Percentiles rank a stretch among this genome's conserved stretches.
Evolutionary conservation across 768 basidiomycete species (phyloP).

Genomic region (Naganishia vishniacii): DNA sequence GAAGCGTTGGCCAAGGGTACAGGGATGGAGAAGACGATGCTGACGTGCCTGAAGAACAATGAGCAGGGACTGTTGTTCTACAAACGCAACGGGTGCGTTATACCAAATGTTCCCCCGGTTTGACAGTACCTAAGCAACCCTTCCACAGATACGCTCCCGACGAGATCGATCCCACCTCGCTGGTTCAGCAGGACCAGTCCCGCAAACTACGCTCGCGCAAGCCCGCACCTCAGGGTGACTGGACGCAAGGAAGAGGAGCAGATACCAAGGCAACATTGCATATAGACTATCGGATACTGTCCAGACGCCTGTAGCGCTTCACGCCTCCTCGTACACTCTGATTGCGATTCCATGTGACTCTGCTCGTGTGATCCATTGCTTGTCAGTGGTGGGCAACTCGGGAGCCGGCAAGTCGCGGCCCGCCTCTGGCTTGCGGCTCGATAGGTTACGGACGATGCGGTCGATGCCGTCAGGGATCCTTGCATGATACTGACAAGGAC

Average conservation of each 20-base stretch:
- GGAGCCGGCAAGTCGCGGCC: neutral
- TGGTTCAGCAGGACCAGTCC: constrained; percentile 10
- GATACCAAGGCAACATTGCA: constrained; percentile 6
- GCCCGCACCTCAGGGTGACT: neutral
- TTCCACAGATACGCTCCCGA: neutral
- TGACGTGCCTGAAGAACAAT: constrained; percentile 10
- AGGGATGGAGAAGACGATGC: constrained; percentile 13
- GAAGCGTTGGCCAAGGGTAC: constrained; percentile 2
- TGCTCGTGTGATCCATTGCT: neutral
- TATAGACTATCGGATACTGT: constrained; percentile 16
- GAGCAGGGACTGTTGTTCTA: constrained; percentile 4
- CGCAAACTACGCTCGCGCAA: neutral
- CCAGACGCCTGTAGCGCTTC: neutral
- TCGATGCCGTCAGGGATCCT: neutral
- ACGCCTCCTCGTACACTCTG: constrained; percentile 8
- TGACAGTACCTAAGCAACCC: neutral
- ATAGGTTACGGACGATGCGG: neutral
- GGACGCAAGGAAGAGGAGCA: neutral
- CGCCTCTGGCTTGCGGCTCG: neutral
- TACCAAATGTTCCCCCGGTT: too few relatives aligned
- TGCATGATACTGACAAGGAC: constrained; percentile 3
- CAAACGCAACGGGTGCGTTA: constrained; percentile 2
- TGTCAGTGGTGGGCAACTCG: neutral
- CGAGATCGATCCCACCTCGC: constrained; percentile 7
- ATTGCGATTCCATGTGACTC: constrained; percentile 9